phyloP scores from a whole-genome alignment of 2,329 filamentous ascomycete species.

The Fusarium sp. region DNA sequence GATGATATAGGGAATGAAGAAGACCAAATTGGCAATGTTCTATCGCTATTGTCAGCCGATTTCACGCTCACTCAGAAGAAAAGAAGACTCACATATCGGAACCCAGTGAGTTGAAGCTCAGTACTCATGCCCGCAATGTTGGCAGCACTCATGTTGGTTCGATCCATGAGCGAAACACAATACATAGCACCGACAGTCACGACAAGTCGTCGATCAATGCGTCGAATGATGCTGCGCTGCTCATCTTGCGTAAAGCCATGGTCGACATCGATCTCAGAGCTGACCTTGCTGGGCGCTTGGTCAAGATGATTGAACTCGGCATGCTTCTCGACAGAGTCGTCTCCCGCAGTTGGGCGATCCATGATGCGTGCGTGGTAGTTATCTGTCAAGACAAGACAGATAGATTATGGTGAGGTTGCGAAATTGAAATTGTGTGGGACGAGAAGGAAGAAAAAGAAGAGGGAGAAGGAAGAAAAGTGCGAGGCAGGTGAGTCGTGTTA shows the following conservation, averaged over 20 bases:
- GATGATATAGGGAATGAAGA: constrained; percentile 79
- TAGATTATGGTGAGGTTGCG: background rate
- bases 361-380: constrained; percentile 33
- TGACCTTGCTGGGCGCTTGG: constrained; percentile 39
- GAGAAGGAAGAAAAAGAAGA: constrained; percentile 8
- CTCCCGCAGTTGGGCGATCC: constrained; percentile 39
- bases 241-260: constrained; percentile 70
- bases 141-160: constrained; percentile 80
- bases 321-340: constrained; percentile 45
- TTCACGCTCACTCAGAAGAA: fast-evolving
- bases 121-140: constrained; percentile 74
- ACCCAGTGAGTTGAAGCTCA: constrained; percentile 62
- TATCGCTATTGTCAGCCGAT: constrained; percentile 40
- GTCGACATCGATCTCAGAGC: constrained; percentile 49
- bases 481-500: constrained; percentile 27
- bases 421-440: constrained; percentile 9
- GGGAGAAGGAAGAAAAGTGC: constrained; percentile 2
- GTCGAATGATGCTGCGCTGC: constrained; percentile 75
- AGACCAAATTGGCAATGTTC: constrained; percentile 78
- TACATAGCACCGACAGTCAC: constrained; percentile 75
- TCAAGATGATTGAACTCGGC: constrained; percentile 47
- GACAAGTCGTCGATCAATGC: constrained; percentile 76
- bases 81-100: constrained; percentile 58
- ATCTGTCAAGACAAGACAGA: background rate
- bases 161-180: constrained; percentile 82